phyloP scores from a whole-genome alignment of 1,139 yeast species.

The Taphrina populina region DNA sequence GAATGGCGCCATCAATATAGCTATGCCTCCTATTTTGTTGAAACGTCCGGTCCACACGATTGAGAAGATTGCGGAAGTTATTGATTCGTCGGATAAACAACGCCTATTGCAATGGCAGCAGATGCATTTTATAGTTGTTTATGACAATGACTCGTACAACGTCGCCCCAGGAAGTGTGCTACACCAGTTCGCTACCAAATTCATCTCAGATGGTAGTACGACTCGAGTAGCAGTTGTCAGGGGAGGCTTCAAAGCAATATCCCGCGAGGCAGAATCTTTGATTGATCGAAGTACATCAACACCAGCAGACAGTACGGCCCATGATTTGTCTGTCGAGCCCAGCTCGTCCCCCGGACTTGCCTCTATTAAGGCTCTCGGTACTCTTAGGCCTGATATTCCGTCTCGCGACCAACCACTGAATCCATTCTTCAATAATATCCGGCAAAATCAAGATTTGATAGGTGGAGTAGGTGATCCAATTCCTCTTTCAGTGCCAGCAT shows the following conservation, averaged over 20 bases:
- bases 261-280: constrained; percentile 1
- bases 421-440: constrained; percentile 40
- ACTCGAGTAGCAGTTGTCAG: constrained; percentile 42
- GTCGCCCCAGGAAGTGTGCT: constrained; percentile 34
- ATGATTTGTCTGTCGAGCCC: background rate
- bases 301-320: background rate
- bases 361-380: constrained; percentile 9
- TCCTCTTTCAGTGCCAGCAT: constrained; percentile 38
- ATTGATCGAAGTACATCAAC: background rate
- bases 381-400: constrained; percentile 9
- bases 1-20: constrained; percentile 60
- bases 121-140: constrained; percentile 51
- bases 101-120: constrained; percentile 41
- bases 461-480: constrained; percentile 40
- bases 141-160: constrained; percentile 47
- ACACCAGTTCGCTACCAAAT: constrained; percentile 38
- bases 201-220: constrained; percentile 42
- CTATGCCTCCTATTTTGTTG: constrained; percentile 74
- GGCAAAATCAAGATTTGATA: constrained; percentile 39
- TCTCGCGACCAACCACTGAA: constrained; percentile 30
- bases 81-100: constrained; percentile 4
- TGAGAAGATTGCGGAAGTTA: constrained; percentile 33
- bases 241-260: constrained; percentile 41
- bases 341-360: background rate
- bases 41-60: constrained; percentile 61